Evolutionary conservation across 228 moss, liverwort and hornwort species (phyloP), one percentile per base, ranked within the genome.

Genomic region (Sphagnum fallax): DNA sequence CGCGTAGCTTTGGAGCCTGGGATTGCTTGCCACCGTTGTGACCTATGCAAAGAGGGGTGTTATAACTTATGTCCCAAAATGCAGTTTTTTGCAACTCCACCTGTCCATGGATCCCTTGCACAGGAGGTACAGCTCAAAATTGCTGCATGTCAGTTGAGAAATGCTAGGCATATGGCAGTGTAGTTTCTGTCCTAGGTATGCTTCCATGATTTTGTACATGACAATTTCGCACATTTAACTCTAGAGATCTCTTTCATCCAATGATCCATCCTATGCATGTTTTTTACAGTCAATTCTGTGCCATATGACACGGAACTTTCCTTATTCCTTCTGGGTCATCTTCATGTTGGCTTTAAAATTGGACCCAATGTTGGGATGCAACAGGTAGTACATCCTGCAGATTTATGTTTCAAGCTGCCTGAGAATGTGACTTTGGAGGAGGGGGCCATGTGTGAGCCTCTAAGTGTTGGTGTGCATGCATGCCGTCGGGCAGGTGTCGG

Each of bases 401-500:
- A 82, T 47, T 73, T 93, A 10, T 97, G 96, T 78, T 97, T 91
- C 79, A 97, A 91, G 78, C 81, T 97, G 12, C 96, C 96, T 0
- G 85, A 87, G 5, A 82, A 88, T 50, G 83, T 97, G 4, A 78
- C 86, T 0, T 50, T 97, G 64, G 96, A 97, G 66, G 96, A 97
- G 64, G 96, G 96, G 6, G 96, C 96, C 4, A 93, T 93, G 96
- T 97, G 96, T 69, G 96, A 97, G 74, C 96, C 96, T 5, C 68
- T 97, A 50, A 91, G 91, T 16, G 96, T 97, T 6, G 96, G 89
- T 4, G 85, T 97, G 6, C 96, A 97, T 67, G 85, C 91, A 4
- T 93, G 93, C 69, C 91, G 89, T 15, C 96, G 96, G 2, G 87
- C 91, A 10, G 78, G 62, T 15, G 70, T 96, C 0, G 82, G 91